Conservation (phyloP, 208 protist species). For the Kentomonas sorsogonicus region DNA sequence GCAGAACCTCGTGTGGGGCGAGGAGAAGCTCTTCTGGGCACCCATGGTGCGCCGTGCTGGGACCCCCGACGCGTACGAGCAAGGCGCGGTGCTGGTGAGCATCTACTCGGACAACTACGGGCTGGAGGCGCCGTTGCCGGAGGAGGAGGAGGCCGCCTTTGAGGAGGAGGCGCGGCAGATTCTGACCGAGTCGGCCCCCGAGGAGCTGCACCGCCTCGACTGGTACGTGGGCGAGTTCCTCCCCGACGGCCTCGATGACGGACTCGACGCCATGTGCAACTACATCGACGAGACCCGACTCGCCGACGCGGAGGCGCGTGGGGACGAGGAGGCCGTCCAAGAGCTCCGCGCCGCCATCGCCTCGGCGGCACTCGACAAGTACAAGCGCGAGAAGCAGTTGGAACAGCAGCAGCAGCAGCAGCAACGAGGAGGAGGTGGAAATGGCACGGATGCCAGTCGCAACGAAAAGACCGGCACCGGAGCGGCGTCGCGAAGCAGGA, state of each 20-base stretch:
- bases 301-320: no score
- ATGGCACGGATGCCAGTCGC: no score
- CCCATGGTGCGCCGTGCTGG: conserved; percentile 63
- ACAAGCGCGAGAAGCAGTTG: conserved; percentile 15
- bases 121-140: conserved; percentile 28
- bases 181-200: conserved; percentile 45
- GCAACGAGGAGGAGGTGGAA: no score
- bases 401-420: conserved; percentile 15
- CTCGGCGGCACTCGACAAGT: conserved; percentile 9
- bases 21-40: conserved; percentile 58
- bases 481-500: no score
- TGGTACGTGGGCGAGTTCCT: conserved; percentile 60
- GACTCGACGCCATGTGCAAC: conserved; percentile 7
- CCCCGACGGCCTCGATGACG: conserved; percentile 11
- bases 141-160: conserved; percentile 50
- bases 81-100: conserved; percentile 52
- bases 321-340: no score
- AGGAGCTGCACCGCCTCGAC: conserved; percentile 75
- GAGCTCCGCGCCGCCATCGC: not conserved
- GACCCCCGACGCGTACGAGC: conserved; percentile 65
- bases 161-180: conserved; percentile 44
- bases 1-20: conserved; percentile 42
- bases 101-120: conserved; percentile 72
- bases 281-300: not conserved
- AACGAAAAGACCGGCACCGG: no score